Base-by-base conservation (phyloP, 495 filamentous ascomycete genomes). In the Lophiostoma macrostomum region DNA sequence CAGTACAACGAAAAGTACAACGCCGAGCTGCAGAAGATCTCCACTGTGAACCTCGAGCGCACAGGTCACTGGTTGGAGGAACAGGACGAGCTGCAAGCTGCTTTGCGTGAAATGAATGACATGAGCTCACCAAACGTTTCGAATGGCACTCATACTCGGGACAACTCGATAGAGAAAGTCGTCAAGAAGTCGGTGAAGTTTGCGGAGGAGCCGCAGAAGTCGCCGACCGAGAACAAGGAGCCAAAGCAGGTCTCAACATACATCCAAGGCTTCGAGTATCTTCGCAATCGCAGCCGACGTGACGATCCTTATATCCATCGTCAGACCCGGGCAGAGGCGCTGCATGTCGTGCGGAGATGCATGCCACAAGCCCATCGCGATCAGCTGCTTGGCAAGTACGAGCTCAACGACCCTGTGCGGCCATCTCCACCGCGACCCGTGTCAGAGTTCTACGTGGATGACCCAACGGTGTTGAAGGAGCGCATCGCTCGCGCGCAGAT, bases 181-280 rank as follows among this genome's bases (percentile, higher is more conserved):
- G 16, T 60, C 49, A 87, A 87, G 69, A 91, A 87, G 71, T 78
- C 80, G 0, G 88, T 91, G 22, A 82, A 84, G n/a, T 91, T 93
- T 60, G 80, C 82, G 5, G 79, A 81, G 39, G 69, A 71, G 8
- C 67, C 78, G 5, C 25, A 28, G 14, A 73, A 56, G 25, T 43
- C 52, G 6, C 24, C 49, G 7, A 50, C 13, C 12, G 45, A 58
- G 0, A 48, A 58, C 11, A 51, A 56, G 8, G 38, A 42, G 34
- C 60, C 63, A 5, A 69, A 67, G 54, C 56, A 83, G 63, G 88
- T 94, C 61, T 85, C 85, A 1, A 87, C 91, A n/a, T 96, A 93
- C 66, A 91, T 91, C 76, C 84, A 88, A 54, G 89, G 89, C 22
- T 96, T 96, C 67, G 83, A 87, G 53, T 81, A 84, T 85, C 36